Conservation (phyloP, 2,329 filamentous ascomycete species). For the Colletotrichum chrysophilum region DNA sequence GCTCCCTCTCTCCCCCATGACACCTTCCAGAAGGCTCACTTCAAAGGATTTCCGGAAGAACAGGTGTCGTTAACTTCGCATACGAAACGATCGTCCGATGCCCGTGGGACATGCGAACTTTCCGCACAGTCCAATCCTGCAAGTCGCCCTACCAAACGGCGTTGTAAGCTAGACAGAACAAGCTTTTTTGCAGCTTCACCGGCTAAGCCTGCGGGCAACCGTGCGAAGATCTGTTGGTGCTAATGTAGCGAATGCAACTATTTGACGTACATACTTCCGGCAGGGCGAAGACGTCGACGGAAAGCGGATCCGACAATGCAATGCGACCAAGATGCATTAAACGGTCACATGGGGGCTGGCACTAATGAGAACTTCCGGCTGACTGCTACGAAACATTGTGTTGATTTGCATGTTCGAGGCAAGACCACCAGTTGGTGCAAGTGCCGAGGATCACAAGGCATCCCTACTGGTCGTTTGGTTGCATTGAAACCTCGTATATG, state of each 20-base stretch:
- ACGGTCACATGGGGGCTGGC: too few relatives aligned
- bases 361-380: neutral
- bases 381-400: neutral
- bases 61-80: conserved; percentile 8
- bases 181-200: neutral
- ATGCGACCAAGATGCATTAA: neutral
- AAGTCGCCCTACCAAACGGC: neutral
- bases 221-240: neutral
- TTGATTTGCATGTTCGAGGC: neutral
- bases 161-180: neutral
- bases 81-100: conserved; percentile 21
- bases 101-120: neutral
- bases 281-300: neutral
- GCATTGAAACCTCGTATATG: neutral
- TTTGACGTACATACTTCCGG: neutral
- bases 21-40: neutral
- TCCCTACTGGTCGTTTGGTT: neutral
- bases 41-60: conserved; percentile 6
- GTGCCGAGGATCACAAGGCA: neutral
- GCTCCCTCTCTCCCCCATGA: neutral
- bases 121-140: neutral
- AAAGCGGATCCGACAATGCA: neutral
- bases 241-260: neutral
- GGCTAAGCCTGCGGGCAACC: neutral
- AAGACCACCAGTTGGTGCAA: neutral